Conservation (phyloP, 2,329 filamentous ascomycete genomes). For the Nemania diffusa region DNA sequence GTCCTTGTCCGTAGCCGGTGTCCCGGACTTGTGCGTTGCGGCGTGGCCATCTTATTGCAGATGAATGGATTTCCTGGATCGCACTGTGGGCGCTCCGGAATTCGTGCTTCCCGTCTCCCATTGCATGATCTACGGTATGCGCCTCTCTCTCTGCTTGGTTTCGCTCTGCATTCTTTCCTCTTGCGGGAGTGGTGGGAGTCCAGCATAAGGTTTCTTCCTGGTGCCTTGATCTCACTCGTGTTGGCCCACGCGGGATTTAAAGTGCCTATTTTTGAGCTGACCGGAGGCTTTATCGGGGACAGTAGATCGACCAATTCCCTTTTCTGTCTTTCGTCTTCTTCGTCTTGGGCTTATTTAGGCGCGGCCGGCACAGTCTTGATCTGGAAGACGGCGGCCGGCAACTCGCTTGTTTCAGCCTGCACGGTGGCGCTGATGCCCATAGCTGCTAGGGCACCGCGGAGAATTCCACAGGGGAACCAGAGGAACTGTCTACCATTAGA, state of each 20-base stretch:
- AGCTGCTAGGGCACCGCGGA: slow-evolving; percentile 90
- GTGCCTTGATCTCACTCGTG: background rate
- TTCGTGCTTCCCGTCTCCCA: background rate
- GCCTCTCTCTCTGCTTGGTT: background rate
- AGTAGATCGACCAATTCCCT: background rate
- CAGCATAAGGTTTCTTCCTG: background rate
- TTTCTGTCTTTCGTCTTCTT: background rate
- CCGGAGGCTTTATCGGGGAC: background rate
- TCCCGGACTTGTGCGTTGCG: background rate
- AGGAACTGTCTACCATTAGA: slow-evolving; percentile 71
- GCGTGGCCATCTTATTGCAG: background rate
- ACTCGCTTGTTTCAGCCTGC: slow-evolving; percentile 86
- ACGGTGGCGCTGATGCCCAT: slow-evolving; percentile 92
- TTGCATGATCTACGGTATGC: background rate
- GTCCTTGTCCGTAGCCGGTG: background rate
- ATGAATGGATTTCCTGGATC: background rate
- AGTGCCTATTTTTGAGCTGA: background rate
- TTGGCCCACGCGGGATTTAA: background rate
- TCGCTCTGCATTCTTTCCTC: background rate
- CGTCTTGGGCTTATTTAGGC: slow-evolving; percentile 17
- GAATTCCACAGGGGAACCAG: slow-evolving; percentile 94
- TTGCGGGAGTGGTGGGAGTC: background rate
- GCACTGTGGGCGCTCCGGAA: background rate
- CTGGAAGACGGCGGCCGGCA: slow-evolving; percentile 92
- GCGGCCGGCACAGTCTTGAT: slow-evolving; percentile 80